Evolutionary conservation across 2,329 filamentous ascomycete genomes (phyloP).

Genomic region (Lasiodiplodia sp.): DNA sequence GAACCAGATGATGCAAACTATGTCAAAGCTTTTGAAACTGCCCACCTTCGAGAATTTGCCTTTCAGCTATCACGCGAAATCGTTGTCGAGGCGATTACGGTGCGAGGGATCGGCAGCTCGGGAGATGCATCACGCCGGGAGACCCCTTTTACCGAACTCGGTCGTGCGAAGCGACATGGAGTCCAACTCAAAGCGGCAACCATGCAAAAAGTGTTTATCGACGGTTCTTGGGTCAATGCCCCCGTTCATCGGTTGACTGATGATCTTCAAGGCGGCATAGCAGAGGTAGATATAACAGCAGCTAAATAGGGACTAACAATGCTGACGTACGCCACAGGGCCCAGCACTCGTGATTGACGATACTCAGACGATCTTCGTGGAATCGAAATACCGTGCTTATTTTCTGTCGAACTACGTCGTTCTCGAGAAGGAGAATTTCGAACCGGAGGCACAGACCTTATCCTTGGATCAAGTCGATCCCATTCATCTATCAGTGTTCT

Average conservation of each 20-base stretch:
- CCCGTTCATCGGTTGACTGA: too few species aligned
- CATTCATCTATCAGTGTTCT: conserved; percentile 79
- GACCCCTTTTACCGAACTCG: too few species aligned
- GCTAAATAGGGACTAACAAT: conserved; percentile 26
- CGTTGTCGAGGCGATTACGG: conserved; percentile 23
- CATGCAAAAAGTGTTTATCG: conserved; percentile 33
- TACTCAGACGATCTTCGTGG: conserved; percentile 57
- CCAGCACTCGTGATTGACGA: conserved; percentile 48
- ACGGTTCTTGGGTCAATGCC: not conserved
- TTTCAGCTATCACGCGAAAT: conserved; percentile 51
- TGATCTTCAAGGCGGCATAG: too few species aligned
- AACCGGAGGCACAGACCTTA: not conserved
- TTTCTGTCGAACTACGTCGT: too few species aligned
- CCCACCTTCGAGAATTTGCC: conserved; percentile 53
- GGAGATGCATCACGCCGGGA: too few species aligned
- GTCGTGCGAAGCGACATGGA: too few species aligned
- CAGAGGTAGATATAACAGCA: too few species aligned
- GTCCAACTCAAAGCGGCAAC: not conserved
- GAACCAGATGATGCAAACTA: conserved; percentile 43
- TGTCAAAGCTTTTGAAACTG: conserved; percentile 42
- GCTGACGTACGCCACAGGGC: conserved; percentile 33
- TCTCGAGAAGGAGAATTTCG: conserved; percentile 40
- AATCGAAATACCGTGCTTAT: conserved; percentile 38
- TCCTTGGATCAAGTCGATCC: conserved; percentile 65
- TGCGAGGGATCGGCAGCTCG: conserved; percentile 14